Conservation (phyloP, 306 rosid species). For the Senna siamea region DNA sequence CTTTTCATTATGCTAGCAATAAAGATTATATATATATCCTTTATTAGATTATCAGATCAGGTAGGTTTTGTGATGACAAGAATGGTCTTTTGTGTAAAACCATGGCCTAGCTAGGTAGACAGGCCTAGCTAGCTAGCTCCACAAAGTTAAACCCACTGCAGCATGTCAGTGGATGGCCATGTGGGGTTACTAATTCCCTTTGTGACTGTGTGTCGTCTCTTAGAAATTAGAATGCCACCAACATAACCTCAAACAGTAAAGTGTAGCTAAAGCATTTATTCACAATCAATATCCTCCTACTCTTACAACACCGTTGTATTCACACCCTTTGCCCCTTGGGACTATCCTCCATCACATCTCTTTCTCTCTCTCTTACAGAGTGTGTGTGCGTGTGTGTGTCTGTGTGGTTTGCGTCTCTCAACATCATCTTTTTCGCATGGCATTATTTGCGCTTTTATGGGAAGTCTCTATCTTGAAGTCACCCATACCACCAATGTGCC, state of each 20-base stretch:
- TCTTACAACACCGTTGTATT: no score
- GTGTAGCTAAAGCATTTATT: slow-evolving; percentile 56
- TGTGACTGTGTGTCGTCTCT: slow-evolving; percentile 22
- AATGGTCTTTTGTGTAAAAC: slow-evolving; percentile 26
- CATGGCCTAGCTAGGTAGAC: background rate
- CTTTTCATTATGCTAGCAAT: no score
- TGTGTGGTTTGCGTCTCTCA: slow-evolving; percentile 42
- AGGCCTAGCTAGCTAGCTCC: background rate
- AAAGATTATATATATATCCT: no score
- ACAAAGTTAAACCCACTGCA: slow-evolving; percentile 23
- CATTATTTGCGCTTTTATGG: slow-evolving; percentile 57
- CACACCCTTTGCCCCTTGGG: slow-evolving; percentile 26
- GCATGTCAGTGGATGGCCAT: slow-evolving; percentile 42
- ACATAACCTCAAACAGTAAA: slow-evolving; percentile 46
- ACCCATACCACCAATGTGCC: slow-evolving; percentile 53
- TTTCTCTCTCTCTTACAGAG: slow-evolving; percentile 23
- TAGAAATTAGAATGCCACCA: slow-evolving; percentile 20
- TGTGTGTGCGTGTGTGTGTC: no score
- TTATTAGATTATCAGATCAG: no score
- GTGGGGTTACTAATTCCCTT: slow-evolving; percentile 47
- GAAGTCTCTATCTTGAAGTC: slow-evolving; percentile 43
- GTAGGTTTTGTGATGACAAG: no score
- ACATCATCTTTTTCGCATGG: slow-evolving; percentile 46
- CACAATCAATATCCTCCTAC: slow-evolving; percentile 49
- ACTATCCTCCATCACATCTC: slow-evolving; percentile 39